Evolutionary conservation across 768 basidiomycete genomes (phyloP).

Genomic region (Chalciporus piperatus): DNA sequence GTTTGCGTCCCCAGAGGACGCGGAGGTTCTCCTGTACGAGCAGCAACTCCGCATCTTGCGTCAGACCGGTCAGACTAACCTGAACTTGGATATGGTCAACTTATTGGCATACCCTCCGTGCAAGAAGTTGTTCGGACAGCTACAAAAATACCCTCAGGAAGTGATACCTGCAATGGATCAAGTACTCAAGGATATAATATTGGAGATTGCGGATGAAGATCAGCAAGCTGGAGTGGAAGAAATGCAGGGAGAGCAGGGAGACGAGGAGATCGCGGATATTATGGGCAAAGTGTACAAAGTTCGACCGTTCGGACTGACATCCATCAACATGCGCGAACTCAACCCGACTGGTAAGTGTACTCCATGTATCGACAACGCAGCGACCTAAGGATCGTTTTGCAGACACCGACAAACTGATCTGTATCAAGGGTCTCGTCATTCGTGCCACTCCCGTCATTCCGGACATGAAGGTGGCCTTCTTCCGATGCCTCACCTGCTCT

Average conservation of each 20-base stretch:
- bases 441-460: conserved; percentile 97
- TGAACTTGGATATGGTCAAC: conserved; percentile 89
- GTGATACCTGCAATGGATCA: conserved; percentile 97
- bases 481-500: conserved; percentile 92
- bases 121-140: conserved; percentile 78
- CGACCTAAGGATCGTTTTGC: conserved; percentile 1
- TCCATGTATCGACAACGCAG: background rate
- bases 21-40: conserved; percentile 73
- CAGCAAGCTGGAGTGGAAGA: conserved; percentile 65
- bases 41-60: conserved; percentile 81
- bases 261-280: conserved; percentile 87
- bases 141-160: conserved; percentile 95
- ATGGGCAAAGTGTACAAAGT: conserved; percentile 89
- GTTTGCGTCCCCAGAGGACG: conserved; percentile 61
- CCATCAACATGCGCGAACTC: conserved; percentile 91
- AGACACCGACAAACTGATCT: conserved; percentile 98
- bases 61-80: conserved; percentile 85
- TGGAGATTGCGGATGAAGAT: conserved; percentile 83
- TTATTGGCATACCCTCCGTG: conserved; percentile 82
- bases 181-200: conserved; percentile 88
- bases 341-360: conserved; percentile 77
- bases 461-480: conserved; percentile 99
- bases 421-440: conserved; percentile 95
- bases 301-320: conserved; percentile 79
- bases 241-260: conserved; percentile 73